These are phyloP conservation scores for Calonectria crousiana DNA, from an alignment of 2,329 filamentous ascomycete species.

Conservation along the genomic window DNA sequence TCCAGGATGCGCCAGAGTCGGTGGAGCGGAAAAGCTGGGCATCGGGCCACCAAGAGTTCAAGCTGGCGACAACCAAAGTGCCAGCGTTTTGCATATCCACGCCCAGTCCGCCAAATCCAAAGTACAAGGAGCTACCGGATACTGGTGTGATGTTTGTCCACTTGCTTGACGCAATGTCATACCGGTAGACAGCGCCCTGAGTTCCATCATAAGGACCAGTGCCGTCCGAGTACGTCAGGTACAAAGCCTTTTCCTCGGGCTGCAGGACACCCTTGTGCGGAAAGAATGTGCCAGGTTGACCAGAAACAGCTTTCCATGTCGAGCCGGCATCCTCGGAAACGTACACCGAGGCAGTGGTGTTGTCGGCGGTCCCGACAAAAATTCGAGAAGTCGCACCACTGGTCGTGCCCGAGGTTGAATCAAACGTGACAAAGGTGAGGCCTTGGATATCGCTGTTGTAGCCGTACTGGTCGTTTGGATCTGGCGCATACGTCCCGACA, in stretches of 20 bases:
- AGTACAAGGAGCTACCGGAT: conserved; percentile 53
- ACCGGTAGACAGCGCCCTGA: conserved; percentile 65
- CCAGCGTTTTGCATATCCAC: conserved; percentile 67
- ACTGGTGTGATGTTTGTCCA: conserved; percentile 70
- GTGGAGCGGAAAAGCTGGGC: conserved; percentile 67
- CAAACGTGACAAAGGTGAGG: conserved; percentile 67
- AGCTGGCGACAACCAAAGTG: conserved; percentile 66
- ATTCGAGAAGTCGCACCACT: conserved; percentile 66
- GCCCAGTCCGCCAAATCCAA: conserved; percentile 68
- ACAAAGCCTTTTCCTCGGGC: conserved; percentile 64
- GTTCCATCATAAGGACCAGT: conserved; percentile 69
- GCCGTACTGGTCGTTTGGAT: conserved; percentile 59
- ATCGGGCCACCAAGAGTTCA: conserved; percentile 72
- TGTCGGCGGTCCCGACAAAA: conserved; percentile 68
- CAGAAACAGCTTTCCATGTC: conserved; percentile 64
- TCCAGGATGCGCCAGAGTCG: conserved; percentile 67
- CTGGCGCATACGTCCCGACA: conserved; percentile 60
- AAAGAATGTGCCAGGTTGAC: conserved; percentile 63
- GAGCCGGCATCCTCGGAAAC: conserved; percentile 65
- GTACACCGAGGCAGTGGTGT: conserved; percentile 64
- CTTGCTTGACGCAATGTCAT: conserved; percentile 59
- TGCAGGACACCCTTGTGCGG: conserved; percentile 67
- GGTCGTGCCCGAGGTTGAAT: conserved; percentile 60
- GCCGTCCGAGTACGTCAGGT: conserved; percentile 67
- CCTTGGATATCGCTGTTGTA: conserved; percentile 61